These are phyloP conservation scores for Candida sonorensis DNA, from an alignment of 805 yeast species.

Conservation along the genomic window DNA sequence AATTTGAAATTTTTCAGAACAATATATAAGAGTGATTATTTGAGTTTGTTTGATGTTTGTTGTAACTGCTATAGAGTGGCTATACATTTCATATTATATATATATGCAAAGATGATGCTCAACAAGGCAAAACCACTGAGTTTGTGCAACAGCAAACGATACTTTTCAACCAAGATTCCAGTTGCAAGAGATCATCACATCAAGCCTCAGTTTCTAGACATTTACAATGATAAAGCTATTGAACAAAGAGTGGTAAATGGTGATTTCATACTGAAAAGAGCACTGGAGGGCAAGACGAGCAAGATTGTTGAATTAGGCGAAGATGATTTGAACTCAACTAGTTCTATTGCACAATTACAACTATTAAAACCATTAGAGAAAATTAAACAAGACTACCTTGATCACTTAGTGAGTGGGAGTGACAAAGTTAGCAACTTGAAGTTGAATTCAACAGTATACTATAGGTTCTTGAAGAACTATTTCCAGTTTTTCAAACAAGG, in stretches of 20 bases:
- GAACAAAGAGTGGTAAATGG: neutral
- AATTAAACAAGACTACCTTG: conserved; percentile 4
- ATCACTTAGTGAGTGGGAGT: too few species aligned
- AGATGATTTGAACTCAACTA: conserved; percentile 7
- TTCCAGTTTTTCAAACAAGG: conserved; percentile 54
- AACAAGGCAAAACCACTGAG: too few species aligned
- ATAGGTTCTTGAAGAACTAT: conserved; percentile 16
- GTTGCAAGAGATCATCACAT: neutral
- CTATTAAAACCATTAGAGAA: conserved; percentile 9
- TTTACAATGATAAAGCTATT: neutral
- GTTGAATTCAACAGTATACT: conserved; percentile 8
- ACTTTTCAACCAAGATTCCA: too few species aligned
- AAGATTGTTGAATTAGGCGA: too few species aligned
- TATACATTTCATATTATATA: too few species aligned
- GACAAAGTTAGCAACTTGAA: conserved; percentile 1
- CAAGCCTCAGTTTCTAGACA: conserved; percentile 1
- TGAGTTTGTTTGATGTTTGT: too few species aligned
- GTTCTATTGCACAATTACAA: conserved; percentile 16
- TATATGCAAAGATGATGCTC: too few species aligned
- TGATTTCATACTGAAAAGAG: neutral
- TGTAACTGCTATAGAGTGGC: too few species aligned
- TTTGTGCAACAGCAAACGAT: too few species aligned
- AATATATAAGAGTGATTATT: too few species aligned
- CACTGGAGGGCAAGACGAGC: neutral
- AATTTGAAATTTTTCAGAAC: too few species aligned